A percentile compares a stretch with the other conserved stretches of the same genome.
Conservation (phyloP, 352 stramenopile genomes). For the Phytopythium oedochilum region DNA sequence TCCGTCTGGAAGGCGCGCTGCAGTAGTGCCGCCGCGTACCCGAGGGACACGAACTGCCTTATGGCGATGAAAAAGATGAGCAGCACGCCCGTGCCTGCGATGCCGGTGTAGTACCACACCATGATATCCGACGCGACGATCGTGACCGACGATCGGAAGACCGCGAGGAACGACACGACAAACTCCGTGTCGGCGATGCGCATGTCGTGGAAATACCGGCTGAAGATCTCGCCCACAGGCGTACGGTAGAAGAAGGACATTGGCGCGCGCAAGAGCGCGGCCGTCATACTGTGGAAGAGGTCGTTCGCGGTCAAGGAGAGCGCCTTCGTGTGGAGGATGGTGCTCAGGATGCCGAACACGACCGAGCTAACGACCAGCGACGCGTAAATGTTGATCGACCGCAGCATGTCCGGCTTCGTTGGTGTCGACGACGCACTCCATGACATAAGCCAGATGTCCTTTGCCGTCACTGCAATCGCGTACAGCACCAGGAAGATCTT, state of each 20-base stretch:
- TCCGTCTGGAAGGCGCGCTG: constrained; percentile 30
- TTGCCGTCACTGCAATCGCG: constrained; percentile 18
- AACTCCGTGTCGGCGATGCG: constrained; percentile 22
- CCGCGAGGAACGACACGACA: constrained; percentile 20
- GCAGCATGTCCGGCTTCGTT: constrained; percentile 11
- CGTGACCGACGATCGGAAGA: constrained; percentile 24
- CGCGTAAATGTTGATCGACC: constrained; percentile 25
- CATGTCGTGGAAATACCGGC: constrained; percentile 39
- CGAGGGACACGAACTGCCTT: constrained; percentile 28
- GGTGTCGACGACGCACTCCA: constrained; percentile 22
- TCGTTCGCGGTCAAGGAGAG: constrained; percentile 26
- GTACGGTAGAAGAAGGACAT: constrained; percentile 44
- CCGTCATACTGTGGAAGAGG: constrained; percentile 44
- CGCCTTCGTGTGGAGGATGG: constrained; percentile 25
- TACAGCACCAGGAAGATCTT: constrained; percentile 30
- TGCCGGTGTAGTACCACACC: constrained; percentile 30
- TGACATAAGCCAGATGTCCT: constrained; percentile 32
- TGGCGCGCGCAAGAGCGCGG: constrained; percentile 27
- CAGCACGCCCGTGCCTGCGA: constrained; percentile 20
- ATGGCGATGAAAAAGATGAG: constrained; percentile 31
- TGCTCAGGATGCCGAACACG: constrained; percentile 24
- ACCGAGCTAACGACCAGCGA: constrained; percentile 29
- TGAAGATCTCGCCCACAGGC: constrained; percentile 40
- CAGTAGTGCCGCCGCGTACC: constrained; percentile 23
- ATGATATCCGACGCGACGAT: constrained; percentile 24